Evolutionary conservation across 139 green algal genomes (phyloP), one percentile per base, ranked within the genome.

Genomic region (Coelastrella sp.): DNA sequence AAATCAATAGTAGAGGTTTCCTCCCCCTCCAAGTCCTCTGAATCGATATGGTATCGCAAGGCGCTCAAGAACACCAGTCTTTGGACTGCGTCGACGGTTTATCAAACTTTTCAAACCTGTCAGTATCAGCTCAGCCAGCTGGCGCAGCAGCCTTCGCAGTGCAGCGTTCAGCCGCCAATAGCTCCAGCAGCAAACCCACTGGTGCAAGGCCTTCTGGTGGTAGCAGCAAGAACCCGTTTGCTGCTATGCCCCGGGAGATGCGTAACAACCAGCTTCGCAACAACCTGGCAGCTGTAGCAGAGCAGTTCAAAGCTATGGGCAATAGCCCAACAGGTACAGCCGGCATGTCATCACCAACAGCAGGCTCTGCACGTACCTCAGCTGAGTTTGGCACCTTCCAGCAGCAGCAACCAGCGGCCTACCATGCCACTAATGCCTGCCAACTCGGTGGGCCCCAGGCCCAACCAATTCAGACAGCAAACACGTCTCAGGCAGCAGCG

Each of bases 201-300:
- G 49, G 19, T 58, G 24, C 49, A 12, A 66, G 35, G 11, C 27
- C 49, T 17, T 10, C 10, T 9, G 58, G 24, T 19, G 25, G 74
- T 19, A 57, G 74, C 74, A 70, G 19, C 78, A 84, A 84, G 78
- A 87, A 87, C 82, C 82, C 82, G 10, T 87, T 87, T 87, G 82
- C 82, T 17, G 57, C 61, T 27, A 78, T 78, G 61, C 82, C 82
- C 7, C 82, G 82, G 4, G 61, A 60, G 61, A 19, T 87, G 82
- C 82, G 82, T 24, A 87, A 87, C 82, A 87, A 76, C 63, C 82
- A 87, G 63, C 63, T 87, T 10, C 82, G 82, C 25, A 87, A 49
- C 82, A 87, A 87, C 82, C 61, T 87, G 11, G 25, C 27, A 15
- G 82, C 82, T 24, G 82, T 61, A 9, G 82, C 82, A 61, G 82